Evolutionary conservation across 1,139 yeast species (phyloP).

Genomic region (Nadsonia starkeyi-henricii): DNA sequence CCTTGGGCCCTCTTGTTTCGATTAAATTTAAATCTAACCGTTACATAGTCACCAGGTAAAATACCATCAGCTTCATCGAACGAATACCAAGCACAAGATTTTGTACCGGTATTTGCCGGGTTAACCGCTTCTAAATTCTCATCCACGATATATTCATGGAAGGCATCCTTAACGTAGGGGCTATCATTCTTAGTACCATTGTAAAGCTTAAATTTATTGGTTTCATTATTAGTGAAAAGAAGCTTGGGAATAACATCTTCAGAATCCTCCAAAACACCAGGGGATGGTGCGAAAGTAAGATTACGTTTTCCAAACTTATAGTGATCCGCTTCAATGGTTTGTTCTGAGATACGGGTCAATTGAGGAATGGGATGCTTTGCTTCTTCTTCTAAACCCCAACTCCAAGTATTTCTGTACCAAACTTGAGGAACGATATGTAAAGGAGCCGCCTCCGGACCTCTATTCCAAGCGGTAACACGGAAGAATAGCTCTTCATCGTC

Average conservation of each 20-base stretch:
- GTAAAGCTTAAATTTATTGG: constrained; percentile 60
- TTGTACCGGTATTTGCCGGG: constrained; percentile 57
- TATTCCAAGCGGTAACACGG: constrained; percentile 79
- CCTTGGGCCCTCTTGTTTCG: constrained; percentile 27
- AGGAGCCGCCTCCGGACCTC: constrained; percentile 77
- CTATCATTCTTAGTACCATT: constrained; percentile 41
- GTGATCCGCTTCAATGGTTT: constrained; percentile 48
- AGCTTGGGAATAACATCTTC: constrained; percentile 64
- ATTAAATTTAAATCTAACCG: constrained; percentile 67
- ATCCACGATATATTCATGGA: constrained; percentile 69
- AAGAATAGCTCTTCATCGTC: constrained; percentile 73
- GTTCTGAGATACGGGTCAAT: constrained; percentile 30
- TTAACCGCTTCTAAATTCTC: constrained; percentile 48
- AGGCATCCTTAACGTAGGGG: constrained; percentile 64
- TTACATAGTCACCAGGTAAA: constrained; percentile 81
- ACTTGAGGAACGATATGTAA: constrained; percentile 78
- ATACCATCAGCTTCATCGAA: constrained; percentile 67
- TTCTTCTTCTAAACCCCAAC: constrained; percentile 60
- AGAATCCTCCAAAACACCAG: constrained; percentile 46
- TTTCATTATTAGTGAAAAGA: constrained; percentile 81
- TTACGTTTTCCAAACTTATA: constrained; percentile 61
- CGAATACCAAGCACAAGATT: constrained; percentile 68
- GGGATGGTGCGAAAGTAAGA: constrained; percentile 76
- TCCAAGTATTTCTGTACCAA: constrained; percentile 84
- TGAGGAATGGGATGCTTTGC: constrained; percentile 36